Evolutionary conservation across 1,284 basidiomycete genomes (phyloP).

Genomic region (Cryptococcus sp.): DNA sequence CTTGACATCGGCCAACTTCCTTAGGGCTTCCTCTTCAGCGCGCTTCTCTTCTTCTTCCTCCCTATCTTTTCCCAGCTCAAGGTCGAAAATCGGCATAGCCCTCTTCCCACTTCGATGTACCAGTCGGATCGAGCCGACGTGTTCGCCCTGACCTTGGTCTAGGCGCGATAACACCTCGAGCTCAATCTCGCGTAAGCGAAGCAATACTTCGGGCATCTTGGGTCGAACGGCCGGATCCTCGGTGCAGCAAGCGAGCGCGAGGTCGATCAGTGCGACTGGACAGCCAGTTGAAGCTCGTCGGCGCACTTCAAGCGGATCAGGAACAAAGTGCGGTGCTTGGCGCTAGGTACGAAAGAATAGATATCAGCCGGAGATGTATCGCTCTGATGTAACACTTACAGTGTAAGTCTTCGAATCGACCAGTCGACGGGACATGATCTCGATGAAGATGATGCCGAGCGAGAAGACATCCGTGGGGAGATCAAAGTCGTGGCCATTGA

Average conservation of each 20-base stretch:
- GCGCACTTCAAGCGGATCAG: conserved; percentile 75
- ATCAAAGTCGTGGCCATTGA: conserved; percentile 86
- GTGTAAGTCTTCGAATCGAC: conserved; percentile 77
- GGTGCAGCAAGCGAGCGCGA: conserved; percentile 76
- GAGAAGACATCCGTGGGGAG: conserved; percentile 93
- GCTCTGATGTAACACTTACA: conserved; percentile 25
- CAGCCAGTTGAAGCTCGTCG: conserved; percentile 71
- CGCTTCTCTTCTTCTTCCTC: conserved; percentile 53
- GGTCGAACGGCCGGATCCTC: conserved; percentile 72
- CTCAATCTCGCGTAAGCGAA: conserved; percentile 74
- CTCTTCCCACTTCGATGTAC: conserved; percentile 61
- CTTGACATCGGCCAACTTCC: conserved; percentile 65
- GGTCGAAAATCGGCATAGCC: conserved; percentile 51
- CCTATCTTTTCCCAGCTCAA: conserved; percentile 27
- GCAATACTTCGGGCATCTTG: conserved; percentile 73
- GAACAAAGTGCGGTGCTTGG: conserved; percentile 71
- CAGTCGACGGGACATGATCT: conserved; percentile 80
- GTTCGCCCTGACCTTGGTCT: conserved; percentile 59
- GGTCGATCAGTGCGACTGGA: conserved; percentile 72
- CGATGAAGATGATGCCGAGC: conserved; percentile 87
- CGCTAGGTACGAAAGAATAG: conserved; percentile 53
- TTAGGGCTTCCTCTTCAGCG: conserved; percentile 70
- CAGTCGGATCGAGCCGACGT: conserved; percentile 78
- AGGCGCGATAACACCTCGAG: conserved; percentile 72
- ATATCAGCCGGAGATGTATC: no score